These are phyloP conservation scores for Chalara sp. DNA, from an alignment of 2,329 filamentous ascomycete species.

Conservation along the genomic window DNA sequence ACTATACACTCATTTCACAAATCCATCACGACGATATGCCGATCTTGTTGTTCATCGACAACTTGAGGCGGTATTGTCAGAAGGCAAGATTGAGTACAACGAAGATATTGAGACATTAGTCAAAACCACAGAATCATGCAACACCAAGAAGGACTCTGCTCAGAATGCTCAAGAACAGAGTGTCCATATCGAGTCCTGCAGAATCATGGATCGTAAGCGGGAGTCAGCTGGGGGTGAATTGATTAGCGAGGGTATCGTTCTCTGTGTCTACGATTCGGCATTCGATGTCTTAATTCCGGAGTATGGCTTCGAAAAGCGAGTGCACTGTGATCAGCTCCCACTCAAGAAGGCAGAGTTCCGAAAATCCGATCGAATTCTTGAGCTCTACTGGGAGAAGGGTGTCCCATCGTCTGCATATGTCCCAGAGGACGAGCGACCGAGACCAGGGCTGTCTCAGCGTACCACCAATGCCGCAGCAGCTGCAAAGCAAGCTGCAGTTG, in stretches of 20 bases:
- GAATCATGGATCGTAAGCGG: conserved; percentile 87
- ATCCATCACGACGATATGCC: conserved; percentile 87
- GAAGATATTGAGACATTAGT: conserved; percentile 83
- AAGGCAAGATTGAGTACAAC: conserved; percentile 74
- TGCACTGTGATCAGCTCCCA: conserved; percentile 96
- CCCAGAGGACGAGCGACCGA: conserved; percentile 92
- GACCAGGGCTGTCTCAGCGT: conserved; percentile 67
- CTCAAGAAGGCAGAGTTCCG: conserved; percentile 99
- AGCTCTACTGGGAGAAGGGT: conserved; percentile 99
- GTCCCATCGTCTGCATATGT: conserved; percentile 94
- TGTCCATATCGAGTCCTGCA: conserved; percentile 95
- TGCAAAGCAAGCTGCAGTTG: conserved; percentile 74
- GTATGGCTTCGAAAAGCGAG: conserved; percentile 98
- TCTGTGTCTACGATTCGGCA: conserved; percentile 96
- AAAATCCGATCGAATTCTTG: conserved; percentile 89
- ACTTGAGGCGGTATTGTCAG: conserved; percentile 77
- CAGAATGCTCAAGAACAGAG: conserved; percentile 98
- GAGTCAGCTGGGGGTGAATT: conserved; percentile 84
- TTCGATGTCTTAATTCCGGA: conserved; percentile 98
- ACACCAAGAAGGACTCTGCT: conserved; percentile 98
- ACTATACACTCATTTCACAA: conserved; percentile 95
- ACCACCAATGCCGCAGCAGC: conserved; percentile 70
- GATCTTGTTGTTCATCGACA: conserved; percentile 95
- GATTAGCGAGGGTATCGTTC: conserved; percentile 89
- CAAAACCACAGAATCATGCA: conserved; percentile 93